Percentiles rank a stretch among this genome's conserved stretches.
Evolutionary conservation across 2,329 filamentous ascomycete genomes (phyloP).

Genomic region (Colletotrichum cereale): DNA sequence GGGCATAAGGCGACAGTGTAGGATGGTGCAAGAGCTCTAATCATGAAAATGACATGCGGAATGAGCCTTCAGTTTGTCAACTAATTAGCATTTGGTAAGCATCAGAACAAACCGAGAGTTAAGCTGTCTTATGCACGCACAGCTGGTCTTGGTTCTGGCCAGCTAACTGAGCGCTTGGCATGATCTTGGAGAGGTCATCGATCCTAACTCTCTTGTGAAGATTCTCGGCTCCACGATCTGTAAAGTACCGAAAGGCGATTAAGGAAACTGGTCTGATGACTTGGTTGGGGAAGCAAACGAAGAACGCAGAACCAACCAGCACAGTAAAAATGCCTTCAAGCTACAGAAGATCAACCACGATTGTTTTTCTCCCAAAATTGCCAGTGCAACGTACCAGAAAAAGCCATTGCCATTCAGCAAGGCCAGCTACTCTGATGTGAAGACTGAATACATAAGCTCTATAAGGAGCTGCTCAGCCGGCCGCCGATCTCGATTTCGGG

Average conservation of each 20-base stretch:
- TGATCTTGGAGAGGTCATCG: constrained; percentile 53
- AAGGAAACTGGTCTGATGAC: constrained; percentile 48
- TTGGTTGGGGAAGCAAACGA: constrained; percentile 48
- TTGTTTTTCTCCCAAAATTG: neutral
- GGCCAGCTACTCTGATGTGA: constrained; percentile 49
- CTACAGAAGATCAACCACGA: constrained; percentile 38
- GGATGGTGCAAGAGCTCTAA: constrained; percentile 48
- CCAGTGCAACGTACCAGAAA: constrained; percentile 44
- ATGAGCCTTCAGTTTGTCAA: constrained; percentile 54
- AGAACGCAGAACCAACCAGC: constrained; percentile 48
- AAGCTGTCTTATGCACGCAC: constrained; percentile 45
- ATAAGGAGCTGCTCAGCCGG: neutral
- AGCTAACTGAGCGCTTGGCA: constrained; percentile 47
- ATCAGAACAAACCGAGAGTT: neutral
- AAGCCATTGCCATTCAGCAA: constrained; percentile 52
- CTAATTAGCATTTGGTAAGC: constrained; percentile 42
- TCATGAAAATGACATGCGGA: constrained; percentile 50
- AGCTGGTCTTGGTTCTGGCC: constrained; percentile 50
- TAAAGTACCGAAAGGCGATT: constrained; percentile 49
- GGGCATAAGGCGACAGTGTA: constrained; percentile 48
- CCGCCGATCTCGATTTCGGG: neutral
- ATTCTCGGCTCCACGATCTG: constrained; percentile 51
- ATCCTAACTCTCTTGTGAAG: constrained; percentile 49
- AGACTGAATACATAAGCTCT: constrained; percentile 38
- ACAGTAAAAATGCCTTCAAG: constrained; percentile 54